Conservation (phyloP, 2,329 filamentous ascomycete species). For the Monilinia laxa region DNA sequence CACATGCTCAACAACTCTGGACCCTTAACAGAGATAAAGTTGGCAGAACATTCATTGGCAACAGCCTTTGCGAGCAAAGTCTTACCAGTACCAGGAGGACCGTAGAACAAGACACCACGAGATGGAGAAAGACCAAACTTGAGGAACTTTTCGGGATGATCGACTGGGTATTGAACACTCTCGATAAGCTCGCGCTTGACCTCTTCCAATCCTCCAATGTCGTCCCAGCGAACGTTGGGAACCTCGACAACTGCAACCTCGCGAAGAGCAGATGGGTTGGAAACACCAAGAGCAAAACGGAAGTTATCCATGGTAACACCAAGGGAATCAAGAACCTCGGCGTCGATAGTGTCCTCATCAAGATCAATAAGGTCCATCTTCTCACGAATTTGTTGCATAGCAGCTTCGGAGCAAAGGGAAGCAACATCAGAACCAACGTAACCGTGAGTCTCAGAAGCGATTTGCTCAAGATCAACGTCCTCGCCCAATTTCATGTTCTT, state of each 20-base stretch:
- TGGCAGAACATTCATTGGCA: constrained; percentile 97
- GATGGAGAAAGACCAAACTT: constrained; percentile 99
- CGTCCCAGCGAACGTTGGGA: constrained; percentile 98
- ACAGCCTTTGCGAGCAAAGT: constrained; percentile 99
- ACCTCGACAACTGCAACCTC: constrained; percentile 99
- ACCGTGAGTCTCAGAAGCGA: constrained; percentile 96
- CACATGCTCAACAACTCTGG: constrained; percentile 99
- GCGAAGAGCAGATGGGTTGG: constrained; percentile 96
- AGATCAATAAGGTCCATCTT: constrained; percentile 99
- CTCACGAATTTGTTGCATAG: constrained; percentile 99
- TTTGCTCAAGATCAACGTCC: constrained; percentile 94
- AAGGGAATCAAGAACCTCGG: constrained; percentile 95
- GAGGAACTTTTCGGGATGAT: constrained; percentile 99
- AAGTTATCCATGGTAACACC: constrained; percentile 99
- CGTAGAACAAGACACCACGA: constrained; percentile 97
- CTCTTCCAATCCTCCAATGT: constrained; percentile 95
- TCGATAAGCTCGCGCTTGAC: constrained; percentile 99
- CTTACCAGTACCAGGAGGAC: constrained; percentile 99
- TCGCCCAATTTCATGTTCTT: constrained; percentile 99
- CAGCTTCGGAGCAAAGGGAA: constrained; percentile 96
- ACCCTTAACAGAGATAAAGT: constrained; percentile 99
- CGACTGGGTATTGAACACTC: constrained; percentile 97
- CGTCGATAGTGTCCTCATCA: constrained; percentile 98
- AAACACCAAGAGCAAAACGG: constrained; percentile 95
- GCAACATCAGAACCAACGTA: constrained; percentile 99